phyloP scores from a whole-genome alignment of 768 basidiomycete genomes.

The Lactarius hengduanensis region DNA sequence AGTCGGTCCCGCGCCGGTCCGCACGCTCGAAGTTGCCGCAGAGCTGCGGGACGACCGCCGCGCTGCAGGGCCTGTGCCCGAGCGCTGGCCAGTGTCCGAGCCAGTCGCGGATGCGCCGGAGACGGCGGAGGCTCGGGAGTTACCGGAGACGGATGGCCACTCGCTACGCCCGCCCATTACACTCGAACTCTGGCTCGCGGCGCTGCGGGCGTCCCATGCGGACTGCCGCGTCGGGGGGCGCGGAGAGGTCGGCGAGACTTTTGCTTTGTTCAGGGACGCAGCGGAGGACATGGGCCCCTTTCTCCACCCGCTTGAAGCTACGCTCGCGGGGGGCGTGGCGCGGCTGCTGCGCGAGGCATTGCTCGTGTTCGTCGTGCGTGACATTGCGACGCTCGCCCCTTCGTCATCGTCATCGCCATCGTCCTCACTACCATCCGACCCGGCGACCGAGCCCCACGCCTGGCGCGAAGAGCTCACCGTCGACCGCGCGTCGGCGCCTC shows the following conservation, averaged over 20 bases:
- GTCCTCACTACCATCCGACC: neutral
- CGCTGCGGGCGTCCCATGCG: neutral
- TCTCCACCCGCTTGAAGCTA: neutral
- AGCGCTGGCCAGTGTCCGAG: neutral
- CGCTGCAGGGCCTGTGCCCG: neutral
- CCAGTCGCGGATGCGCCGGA: neutral
- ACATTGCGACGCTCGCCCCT: neutral
- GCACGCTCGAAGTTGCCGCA: neutral
- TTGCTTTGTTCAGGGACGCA: neutral
- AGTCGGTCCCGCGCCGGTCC: neutral
- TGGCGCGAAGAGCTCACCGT: constrained; percentile 4
- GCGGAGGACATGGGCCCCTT: neutral
- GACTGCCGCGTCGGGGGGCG: neutral
- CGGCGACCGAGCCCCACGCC: neutral
- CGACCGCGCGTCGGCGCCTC: neutral
- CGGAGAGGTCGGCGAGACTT: neutral
- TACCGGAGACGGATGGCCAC: neutral
- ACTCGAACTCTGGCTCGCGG: neutral
- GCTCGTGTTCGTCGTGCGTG: neutral
- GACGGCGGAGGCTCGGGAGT: neutral
- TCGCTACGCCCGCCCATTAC: neutral
- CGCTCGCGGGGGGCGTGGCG: neutral
- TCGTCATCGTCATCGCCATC: constrained; percentile 3
- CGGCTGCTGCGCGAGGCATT: neutral
- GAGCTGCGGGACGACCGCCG: neutral